phyloP scores from a whole-genome alignment of 176 grass and related monocot species.

The Cocos nucifera region DNA sequence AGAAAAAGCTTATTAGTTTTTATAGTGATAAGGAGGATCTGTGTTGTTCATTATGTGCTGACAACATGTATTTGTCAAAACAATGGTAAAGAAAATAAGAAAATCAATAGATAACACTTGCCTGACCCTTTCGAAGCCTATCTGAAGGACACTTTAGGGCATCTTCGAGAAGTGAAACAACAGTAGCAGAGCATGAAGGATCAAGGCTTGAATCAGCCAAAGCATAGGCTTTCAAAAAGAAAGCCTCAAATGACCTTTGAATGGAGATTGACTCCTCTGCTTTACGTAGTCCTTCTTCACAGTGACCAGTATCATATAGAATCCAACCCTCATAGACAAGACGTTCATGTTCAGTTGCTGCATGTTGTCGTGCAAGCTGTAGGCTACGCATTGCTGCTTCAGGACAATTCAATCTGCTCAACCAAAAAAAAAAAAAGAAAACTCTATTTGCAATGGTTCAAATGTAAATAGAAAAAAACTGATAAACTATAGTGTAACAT shows the following conservation, averaged over 20 bases:
- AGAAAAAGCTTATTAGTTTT: too few relatives aligned
- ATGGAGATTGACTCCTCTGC: slow-evolving; percentile 79
- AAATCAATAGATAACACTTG: slow-evolving; percentile 11
- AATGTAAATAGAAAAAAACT: too few relatives aligned
- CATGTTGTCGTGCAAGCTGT: slow-evolving; percentile 69
- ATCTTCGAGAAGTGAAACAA: slow-evolving; percentile 90
- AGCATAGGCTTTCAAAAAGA: slow-evolving; percentile 97
- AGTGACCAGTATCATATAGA: slow-evolving; percentile 86
- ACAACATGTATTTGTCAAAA: not conserved
- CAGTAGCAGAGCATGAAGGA: slow-evolving; percentile 51
- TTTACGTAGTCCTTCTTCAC: slow-evolving; percentile 70
- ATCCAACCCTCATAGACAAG: slow-evolving; percentile 93
- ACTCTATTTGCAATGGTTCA: too few relatives aligned
- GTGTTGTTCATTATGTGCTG: too few relatives aligned
- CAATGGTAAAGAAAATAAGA: not conserved
- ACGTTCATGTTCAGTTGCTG: slow-evolving; percentile 53
- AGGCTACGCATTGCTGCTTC: slow-evolving; percentile 85
- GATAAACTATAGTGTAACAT: too few relatives aligned
- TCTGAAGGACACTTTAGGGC: slow-evolving; percentile 90
- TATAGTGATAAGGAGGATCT: too few relatives aligned
- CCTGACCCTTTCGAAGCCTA: slow-evolving; percentile 94
- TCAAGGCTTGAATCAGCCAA: slow-evolving; percentile 87
- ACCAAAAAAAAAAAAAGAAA: not conserved
- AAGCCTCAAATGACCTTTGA: slow-evolving; percentile 92
- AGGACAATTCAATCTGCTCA: slow-evolving; percentile 70